Conservation (phyloP, 2,329 filamentous ascomycete genomes). For the Pyrenophora graminea region DNA sequence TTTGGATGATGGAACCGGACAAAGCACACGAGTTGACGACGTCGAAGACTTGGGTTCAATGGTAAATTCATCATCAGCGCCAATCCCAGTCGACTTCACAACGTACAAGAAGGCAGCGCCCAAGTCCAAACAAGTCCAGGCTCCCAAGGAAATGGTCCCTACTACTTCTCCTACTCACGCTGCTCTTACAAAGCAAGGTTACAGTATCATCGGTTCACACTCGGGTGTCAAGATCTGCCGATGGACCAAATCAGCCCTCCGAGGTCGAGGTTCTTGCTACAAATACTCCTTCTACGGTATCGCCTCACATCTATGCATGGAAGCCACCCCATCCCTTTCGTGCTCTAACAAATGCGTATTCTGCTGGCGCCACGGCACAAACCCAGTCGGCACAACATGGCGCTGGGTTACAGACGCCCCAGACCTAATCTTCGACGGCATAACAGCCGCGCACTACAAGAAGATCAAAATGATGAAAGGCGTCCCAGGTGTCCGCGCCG, state of each 20-base stretch:
- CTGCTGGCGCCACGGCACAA: constrained; percentile 97
- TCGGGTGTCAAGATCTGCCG: constrained; percentile 97
- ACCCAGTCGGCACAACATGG: constrained; percentile 95
- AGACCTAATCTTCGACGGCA: constrained; percentile 84
- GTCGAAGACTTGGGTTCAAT: constrained; percentile 80
- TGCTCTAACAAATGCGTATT: constrained; percentile 99
- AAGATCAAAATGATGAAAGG: constrained; percentile 98
- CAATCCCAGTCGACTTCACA: constrained; percentile 85
- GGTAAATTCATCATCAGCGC: constrained; percentile 51
- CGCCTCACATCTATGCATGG: constrained; percentile 95
- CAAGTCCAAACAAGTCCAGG: constrained; percentile 52
- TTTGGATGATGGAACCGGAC: constrained; percentile 50
- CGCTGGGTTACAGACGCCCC: constrained; percentile 93
- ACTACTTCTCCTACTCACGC: constrained; percentile 85
- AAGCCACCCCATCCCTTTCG: constrained; percentile 91
- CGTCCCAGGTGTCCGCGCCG: constrained; percentile 87
- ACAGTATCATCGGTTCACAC: constrained; percentile 92
- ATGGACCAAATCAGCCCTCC: constrained; percentile 96
- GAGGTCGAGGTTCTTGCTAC: constrained; percentile 93
- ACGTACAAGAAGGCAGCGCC: constrained; percentile 62
- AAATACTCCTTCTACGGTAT: constrained; percentile 98
- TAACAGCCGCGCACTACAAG: constrained; percentile 90
- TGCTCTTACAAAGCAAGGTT: constrained; percentile 92
- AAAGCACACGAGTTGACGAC: constrained; percentile 64
- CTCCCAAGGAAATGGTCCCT: constrained; percentile 88